phyloP scores from a whole-genome alignment of 2,329 filamentous ascomycete species.

The Microsporum canis region DNA sequence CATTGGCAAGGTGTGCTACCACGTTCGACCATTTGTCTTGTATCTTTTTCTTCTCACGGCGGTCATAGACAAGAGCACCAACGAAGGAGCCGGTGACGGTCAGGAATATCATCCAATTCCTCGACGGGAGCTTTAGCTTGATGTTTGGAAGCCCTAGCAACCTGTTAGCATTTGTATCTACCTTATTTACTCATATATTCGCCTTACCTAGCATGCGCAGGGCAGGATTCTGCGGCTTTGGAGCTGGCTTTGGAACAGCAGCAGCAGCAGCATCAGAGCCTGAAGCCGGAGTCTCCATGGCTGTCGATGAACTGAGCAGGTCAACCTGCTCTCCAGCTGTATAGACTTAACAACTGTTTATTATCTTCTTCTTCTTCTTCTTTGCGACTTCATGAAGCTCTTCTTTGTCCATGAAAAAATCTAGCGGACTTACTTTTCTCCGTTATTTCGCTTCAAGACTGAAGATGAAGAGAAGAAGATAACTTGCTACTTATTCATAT shows the following conservation, averaged over 20 bases:
- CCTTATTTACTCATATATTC: neutral
- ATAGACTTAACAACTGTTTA: neutral
- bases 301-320: neutral
- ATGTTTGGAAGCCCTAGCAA: constrained; percentile 65
- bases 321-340: neutral
- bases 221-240: constrained; percentile 16
- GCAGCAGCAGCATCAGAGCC: constrained; percentile 8
- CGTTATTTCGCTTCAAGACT: neutral
- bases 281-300: neutral
- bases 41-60: constrained; percentile 72
- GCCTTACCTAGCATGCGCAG: constrained; percentile 15
- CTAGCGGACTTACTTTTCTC: neutral
- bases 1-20: constrained; percentile 71
- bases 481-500: neutral
- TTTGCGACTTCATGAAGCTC: neutral
- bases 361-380: neutral
- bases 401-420: neutral
- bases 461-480: neutral
- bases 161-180: constrained; percentile 5
- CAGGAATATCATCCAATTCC: constrained; percentile 97
- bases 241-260: constrained; percentile 10
- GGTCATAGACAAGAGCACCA: constrained; percentile 78
- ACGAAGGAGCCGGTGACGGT: constrained; percentile 66
- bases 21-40: constrained; percentile 77
- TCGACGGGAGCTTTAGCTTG: constrained; percentile 73